Conservation (phyloP, 208 protist genomes). For the Trypanosoma conorhini region DNA sequence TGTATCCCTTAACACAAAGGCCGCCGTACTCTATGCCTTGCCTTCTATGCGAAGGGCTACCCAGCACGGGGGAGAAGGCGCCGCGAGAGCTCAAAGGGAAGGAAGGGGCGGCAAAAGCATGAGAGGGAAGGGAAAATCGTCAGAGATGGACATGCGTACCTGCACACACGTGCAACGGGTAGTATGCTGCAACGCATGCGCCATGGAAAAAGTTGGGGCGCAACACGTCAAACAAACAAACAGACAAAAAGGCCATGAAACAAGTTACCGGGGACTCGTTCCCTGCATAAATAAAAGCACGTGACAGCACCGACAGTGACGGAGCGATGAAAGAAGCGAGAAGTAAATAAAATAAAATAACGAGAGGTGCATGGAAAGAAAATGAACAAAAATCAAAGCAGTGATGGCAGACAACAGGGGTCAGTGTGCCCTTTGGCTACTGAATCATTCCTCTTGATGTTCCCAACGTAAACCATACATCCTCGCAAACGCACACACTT, state of each 20-base stretch:
- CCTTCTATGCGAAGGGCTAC: not conserved
- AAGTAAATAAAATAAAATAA: slow-evolving; percentile 10
- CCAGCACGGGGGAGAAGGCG: not conserved
- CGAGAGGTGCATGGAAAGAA: not conserved
- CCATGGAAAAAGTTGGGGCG: not conserved
- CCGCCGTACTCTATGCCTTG: not conserved
- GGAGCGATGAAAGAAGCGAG: slow-evolving; percentile 3
- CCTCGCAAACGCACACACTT: too few relatives aligned
- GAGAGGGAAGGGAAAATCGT: not conserved
- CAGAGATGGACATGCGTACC: not conserved
- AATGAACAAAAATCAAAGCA: not conserved
- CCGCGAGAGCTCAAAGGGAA: not conserved
- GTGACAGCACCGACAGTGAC: not conserved
- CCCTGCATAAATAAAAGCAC: not conserved
- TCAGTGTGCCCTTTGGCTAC: not conserved
- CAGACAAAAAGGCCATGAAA: slow-evolving; percentile 20
- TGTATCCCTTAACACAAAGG: not conserved
- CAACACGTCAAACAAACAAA: slow-evolving; percentile 18
- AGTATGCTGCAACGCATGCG: not conserved
- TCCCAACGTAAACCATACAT: not conserved
- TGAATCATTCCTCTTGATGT: not conserved
- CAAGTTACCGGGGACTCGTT: not conserved
- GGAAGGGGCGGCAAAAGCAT: not conserved
- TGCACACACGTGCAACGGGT: too few relatives aligned
- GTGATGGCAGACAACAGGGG: not conserved